Evolutionary conservation across 1,284 basidiomycete species (phyloP), one percentile per base, ranked within the genome.

Genomic region (Lentinus polychrous): DNA sequence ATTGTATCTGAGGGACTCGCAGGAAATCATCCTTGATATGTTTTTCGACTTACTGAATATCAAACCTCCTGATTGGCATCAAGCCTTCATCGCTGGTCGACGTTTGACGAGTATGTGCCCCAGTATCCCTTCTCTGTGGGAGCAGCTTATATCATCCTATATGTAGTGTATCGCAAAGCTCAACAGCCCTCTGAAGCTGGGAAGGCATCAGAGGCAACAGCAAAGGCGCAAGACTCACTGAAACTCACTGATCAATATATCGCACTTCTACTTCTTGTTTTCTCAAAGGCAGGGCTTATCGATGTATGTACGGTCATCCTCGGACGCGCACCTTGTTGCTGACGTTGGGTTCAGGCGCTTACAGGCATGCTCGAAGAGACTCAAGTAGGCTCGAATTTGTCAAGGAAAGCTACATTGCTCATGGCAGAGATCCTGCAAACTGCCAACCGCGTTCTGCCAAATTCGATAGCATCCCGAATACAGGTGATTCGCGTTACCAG

Each of bases 211-310:
- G 59, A 61, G 24, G 50, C 58, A 40, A 55, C 62, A 12, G 80
- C 80, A 49, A 76, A 77, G 54, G 20, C 39, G 6, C 69, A 78
- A 35, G 79, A 84, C 54, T 75, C 78, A 8, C 68, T 93, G 35
- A 94, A 89, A 57, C 68, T 98, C 5, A 86, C 93, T 2, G 94
- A 98, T 60, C 95, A 99, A 60, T 99, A 93, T 62, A 81, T 95
- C 39, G 87, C 89, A 0, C 73, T 99, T n/a, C 71, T 99, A 2
- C 75, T 98, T 7, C 74, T 91, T 11, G 79, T 97, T 3, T 84
- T 98, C 51, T 81, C 87, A 12, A 87, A 94, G 56, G 86, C 90
- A 1, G 95, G 94, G 8, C 69, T 99, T 1, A 69, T 93, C 35
- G 91, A 94, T 63, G 92, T 93, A 54, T 55, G 79, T 64, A 37